A percentile compares a stretch with the other conserved stretches of the same genome.
Conservation (phyloP, 305 asterid genomes). For the Rubia tinctorum region DNA sequence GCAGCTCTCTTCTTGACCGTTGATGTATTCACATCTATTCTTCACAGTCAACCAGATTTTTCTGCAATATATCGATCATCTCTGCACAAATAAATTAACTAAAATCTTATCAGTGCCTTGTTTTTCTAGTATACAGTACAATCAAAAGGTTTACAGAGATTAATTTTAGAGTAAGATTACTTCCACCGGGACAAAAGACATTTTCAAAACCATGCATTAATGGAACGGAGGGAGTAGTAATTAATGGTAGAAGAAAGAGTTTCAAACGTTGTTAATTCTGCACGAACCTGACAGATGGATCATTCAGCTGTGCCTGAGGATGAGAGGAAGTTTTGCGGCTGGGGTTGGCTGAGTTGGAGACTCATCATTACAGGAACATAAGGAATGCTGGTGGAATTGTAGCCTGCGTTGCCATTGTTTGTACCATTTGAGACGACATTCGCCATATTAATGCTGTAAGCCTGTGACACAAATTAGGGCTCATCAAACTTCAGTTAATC, state of each 20-base stretch:
- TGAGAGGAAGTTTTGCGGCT: slow-evolving; percentile 13
- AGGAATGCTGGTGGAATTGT: slow-evolving; percentile 6
- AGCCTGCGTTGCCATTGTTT: slow-evolving; percentile 18
- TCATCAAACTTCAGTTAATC: not conserved
- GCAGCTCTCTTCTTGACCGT: not conserved
- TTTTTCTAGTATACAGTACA: no score
- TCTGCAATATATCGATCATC: not conserved
- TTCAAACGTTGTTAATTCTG: not conserved
- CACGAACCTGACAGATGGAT: slow-evolving; percentile 18
- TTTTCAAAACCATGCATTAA: no score
- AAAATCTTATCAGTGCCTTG: no score
- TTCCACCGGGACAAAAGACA: no score
- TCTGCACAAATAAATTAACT: not conserved
- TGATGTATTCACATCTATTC: not conserved
- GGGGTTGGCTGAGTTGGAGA: slow-evolving; percentile 33
- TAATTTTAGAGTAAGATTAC: no score
- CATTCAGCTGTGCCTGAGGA: slow-evolving; percentile 12
- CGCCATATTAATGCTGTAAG: slow-evolving; percentile 19
- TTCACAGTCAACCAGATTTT: slow-evolving; percentile 1
- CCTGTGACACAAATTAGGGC: slow-evolving; percentile 27
- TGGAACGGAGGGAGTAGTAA: no score
- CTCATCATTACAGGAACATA: slow-evolving; percentile 15
- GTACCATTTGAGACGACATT: slow-evolving; percentile 6
- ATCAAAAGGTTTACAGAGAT: no score
- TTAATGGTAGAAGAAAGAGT: not conserved